phyloP scores from a whole-genome alignment of 306 rosid genomes.

The Begonia masoniana region DNA sequence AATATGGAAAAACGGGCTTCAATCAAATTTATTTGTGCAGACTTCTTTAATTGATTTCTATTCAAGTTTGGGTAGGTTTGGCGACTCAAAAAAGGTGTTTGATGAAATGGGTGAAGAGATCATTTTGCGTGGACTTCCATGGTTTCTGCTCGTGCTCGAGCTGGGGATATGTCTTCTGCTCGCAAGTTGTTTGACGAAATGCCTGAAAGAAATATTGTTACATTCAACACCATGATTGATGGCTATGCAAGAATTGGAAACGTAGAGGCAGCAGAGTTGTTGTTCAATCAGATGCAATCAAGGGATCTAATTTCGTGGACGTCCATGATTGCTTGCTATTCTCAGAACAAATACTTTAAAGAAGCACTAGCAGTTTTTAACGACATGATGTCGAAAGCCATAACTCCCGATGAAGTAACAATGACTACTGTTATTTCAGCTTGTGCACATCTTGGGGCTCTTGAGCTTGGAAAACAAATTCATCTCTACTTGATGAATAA shows the following conservation, averaged over 20 bases:
- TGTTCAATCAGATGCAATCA: slow-evolving; percentile 42
- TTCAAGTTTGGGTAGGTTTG: slow-evolving; percentile 20
- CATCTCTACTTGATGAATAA: slow-evolving; percentile 43
- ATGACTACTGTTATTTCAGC: slow-evolving; percentile 50
- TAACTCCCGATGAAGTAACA: slow-evolving; percentile 57
- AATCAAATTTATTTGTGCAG: slow-evolving; percentile 53
- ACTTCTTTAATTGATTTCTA: slow-evolving; percentile 58
- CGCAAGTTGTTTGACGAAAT: slow-evolving; percentile 36
- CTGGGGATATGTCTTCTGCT: slow-evolving; percentile 40
- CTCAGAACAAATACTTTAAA: slow-evolving; percentile 24
- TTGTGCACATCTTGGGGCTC: slow-evolving; percentile 76
- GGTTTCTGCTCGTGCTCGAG: slow-evolving; percentile 34
- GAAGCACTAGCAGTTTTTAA: slow-evolving; percentile 40
- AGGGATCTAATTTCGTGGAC: slow-evolving; percentile 78
- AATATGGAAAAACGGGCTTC: slow-evolving; percentile 52
- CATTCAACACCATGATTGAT: slow-evolving; percentile 66
- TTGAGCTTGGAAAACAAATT: slow-evolving; percentile 55
- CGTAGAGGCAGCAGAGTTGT: slow-evolving; percentile 28
- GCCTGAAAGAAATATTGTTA: slow-evolving; percentile 39
- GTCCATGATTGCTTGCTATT: slow-evolving; percentile 50
- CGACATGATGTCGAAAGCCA: slow-evolving; percentile 37
- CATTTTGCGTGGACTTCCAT: slow-evolving; percentile 63
- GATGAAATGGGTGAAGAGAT: slow-evolving; percentile 64
- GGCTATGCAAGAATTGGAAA: slow-evolving; percentile 49
- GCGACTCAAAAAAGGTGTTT: slow-evolving; percentile 33